Conservation (phyloP, 23 red algal species). For the Gracilaria domingensis region DNA sequence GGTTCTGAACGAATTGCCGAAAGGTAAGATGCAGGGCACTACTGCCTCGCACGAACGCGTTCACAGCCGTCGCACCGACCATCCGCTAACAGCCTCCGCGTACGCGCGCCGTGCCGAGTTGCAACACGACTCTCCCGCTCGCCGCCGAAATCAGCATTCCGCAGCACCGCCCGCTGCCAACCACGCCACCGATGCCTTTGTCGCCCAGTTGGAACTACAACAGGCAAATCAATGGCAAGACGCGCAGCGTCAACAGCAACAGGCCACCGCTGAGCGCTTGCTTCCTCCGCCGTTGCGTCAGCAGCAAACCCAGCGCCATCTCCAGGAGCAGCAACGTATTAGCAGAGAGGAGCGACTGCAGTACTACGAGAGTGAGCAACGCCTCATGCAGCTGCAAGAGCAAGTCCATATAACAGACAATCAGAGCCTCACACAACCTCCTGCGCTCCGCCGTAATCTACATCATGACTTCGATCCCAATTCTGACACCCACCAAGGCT, state of each 20-base stretch:
- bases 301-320: conserved; percentile 42
- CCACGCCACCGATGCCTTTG: not conserved
- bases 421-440: conserved; percentile 30
- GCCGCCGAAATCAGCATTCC: not conserved
- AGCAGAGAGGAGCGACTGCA: not conserved
- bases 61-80: conserved; percentile 48
- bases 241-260: conserved; percentile 7
- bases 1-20: conserved; percentile 82
- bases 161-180: not conserved
- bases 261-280: not conserved
- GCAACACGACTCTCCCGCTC: not conserved
- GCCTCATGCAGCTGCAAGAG: not conserved
- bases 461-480: not conserved
- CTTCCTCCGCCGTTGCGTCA: conserved; percentile 10
- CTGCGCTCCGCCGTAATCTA: not conserved
- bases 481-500: not conserved
- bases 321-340: conserved; percentile 35
- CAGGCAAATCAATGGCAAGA: conserved; percentile 14
- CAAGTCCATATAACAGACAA: not conserved
- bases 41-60: conserved; percentile 74
- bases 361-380: conserved; percentile 24
- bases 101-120: conserved; percentile 24
- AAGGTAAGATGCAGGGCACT: conserved; percentile 69
- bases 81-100: conserved; percentile 53
- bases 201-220: conserved; percentile 19